phyloP scores from a whole-genome alignment of 176 grass and related monocot genomes.

The Lolium rigidum region DNA sequence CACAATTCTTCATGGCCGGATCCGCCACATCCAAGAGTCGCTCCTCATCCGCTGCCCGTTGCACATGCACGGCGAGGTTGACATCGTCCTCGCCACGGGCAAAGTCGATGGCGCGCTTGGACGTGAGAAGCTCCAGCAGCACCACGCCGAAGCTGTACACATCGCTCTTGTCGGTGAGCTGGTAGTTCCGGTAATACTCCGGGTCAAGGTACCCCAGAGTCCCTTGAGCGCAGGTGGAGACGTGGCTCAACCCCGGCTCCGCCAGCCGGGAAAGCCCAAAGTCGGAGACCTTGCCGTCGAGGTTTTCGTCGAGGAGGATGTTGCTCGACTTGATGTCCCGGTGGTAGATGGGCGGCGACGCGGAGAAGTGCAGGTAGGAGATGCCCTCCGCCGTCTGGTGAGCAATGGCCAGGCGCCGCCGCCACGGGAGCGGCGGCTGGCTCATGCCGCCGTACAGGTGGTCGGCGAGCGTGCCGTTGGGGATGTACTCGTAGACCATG shows the following conservation, averaged over 20 bases:
- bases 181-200: slow-evolving; percentile 88
- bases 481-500: slow-evolving; percentile 87
- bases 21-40: slow-evolving; percentile 65
- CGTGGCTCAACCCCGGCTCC: slow-evolving; percentile 73
- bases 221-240: slow-evolving; percentile 85
- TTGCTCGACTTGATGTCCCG: slow-evolving; percentile 89
- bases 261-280: slow-evolving; percentile 78
- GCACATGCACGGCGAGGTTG: slow-evolving; percentile 68
- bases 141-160: slow-evolving; percentile 77
- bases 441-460: slow-evolving; percentile 55
- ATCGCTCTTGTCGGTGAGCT: slow-evolving; percentile 88
- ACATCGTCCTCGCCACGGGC: slow-evolving; percentile 63
- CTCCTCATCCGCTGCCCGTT: slow-evolving; percentile 55
- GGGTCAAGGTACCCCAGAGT: slow-evolving; percentile 83
- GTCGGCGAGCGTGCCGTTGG: slow-evolving; percentile 72
- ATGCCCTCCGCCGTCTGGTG: slow-evolving; percentile 75
- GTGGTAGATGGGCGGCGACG: slow-evolving; percentile 80
- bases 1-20: slow-evolving; percentile 43
- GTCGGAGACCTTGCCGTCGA: slow-evolving; percentile 77
- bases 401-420: slow-evolving; percentile 60
- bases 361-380: slow-evolving; percentile 79
- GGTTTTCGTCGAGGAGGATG: slow-evolving; percentile 72
- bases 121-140: slow-evolving; percentile 72
- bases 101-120: slow-evolving; percentile 81
- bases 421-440: slow-evolving; percentile 56